A percentile compares a stretch with the other conserved stretches of the same genome.
Conservation (phyloP, 345 rosid genomes). For the Garcia nutans region DNA sequence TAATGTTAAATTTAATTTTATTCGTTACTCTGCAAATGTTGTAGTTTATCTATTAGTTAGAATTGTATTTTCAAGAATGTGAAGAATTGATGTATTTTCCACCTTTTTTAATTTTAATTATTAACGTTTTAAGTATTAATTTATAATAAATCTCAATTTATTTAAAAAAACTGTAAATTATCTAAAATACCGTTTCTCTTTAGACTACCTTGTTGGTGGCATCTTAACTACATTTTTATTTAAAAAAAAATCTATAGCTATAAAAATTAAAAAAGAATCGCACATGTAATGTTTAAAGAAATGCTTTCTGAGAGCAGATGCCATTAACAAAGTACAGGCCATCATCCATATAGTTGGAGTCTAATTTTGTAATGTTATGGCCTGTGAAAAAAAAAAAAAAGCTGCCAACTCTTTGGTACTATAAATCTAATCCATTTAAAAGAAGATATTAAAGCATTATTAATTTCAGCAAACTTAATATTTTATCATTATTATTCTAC, state of each 20-base stretch:
- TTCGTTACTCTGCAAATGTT: no score
- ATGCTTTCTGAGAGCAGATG: background rate
- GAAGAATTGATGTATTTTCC: no score
- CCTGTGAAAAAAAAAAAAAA: conserved; percentile 5
- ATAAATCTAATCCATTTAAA: background rate
- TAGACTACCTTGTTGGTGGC: background rate
- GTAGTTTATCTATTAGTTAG: no score
- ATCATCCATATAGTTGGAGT: background rate
- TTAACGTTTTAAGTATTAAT: no score
- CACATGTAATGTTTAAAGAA: conserved; percentile 10
- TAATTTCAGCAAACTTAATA: background rate
- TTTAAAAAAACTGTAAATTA: background rate
- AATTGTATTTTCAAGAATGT: no score
- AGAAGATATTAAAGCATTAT: background rate
- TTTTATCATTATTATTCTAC: no score
- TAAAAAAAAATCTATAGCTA: background rate
- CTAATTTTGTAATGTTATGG: background rate
- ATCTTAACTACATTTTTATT: background rate
- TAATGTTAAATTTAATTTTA: no score
- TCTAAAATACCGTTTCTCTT: background rate
- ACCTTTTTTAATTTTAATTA: no score
- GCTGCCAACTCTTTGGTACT: conserved; percentile 6
- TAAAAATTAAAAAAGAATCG: background rate
- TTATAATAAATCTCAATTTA: no score
- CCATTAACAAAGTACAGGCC: background rate